Evolutionary conservation across 805 yeast genomes (phyloP), one percentile per base, ranked within the genome.

Genomic region (Saccharomyces eubayanus): DNA sequence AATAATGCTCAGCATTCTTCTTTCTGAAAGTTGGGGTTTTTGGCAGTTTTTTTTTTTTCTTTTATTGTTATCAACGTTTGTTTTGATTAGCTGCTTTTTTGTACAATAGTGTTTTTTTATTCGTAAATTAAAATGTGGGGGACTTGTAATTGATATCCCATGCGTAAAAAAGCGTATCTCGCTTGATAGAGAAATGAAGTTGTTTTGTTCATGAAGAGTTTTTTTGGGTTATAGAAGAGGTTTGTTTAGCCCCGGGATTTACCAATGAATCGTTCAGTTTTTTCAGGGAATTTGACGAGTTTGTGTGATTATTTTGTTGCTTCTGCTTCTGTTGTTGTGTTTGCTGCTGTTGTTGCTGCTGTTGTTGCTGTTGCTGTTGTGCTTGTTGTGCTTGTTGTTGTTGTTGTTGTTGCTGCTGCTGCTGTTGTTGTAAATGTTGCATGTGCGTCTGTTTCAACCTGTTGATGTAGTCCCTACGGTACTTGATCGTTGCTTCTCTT

Each of bases 401-500:
- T n/a, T 49, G 45, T 16, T 54, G 58, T 28, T 53, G 55, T 50
- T 51, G 54, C 21, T 55, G 63, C 29, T 53, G 53, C 28, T 60
- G 55, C 40, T 55, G 49, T 43, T 60, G 66, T 46, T 65, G 62
- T 48, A 66, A 65, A 16, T 58, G 55, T 6, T 56, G 57, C 16
- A 57, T 29, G 48, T 70, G 73, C 51, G 68, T 69, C 50, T 67
- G 68, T 54, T 68, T 72, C 49, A 72, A 69, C 48, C 63, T 69
- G 24, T 64, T 61, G 31, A 68, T 63, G 49, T 69, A 72, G 69
- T 81, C 90, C 70, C 84, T 83, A 60, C 94, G 77, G 70, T 83
- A 83, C 63, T 82, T 78, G 53, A 87, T 54, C 21, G 71, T 82
- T 21, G 91, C 85, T 65, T 90, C 89, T 61, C 89, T 75, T 58